Base-by-base conservation (phyloP, 2,329 filamentous ascomycete species). In the Neofusicoccum sp. region DNA sequence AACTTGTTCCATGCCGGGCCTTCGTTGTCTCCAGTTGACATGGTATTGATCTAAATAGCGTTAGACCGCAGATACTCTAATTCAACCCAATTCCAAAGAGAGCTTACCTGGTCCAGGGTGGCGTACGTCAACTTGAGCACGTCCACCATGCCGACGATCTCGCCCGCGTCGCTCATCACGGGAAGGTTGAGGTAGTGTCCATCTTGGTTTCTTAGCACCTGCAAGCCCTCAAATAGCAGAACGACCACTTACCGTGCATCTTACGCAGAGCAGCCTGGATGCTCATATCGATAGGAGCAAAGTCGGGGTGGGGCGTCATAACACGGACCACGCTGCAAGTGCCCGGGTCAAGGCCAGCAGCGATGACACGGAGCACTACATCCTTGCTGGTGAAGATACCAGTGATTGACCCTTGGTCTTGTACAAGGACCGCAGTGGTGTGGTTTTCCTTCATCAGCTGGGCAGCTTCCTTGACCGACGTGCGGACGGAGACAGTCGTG, bases 331-430 rank as follows among this genome's bases (percentile, higher is more conserved):
- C 95, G 74, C 93, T 98, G 84, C 95, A 99, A 71, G 89, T 98
- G 63, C 87, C 84, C 47, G 95, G 95, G 75, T 99, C 95, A 62
- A 99, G 84, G 16, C 95, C 95, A 53, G 95, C 95, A 59, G 95
- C 95, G 78, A 99, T 99, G 63, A 99, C 95, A 76, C 95, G 91
- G 62, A 99, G 84, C 62, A 99, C 95, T 54, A 99, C 93, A 78
- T 99, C 95, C 80, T 99, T 99, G 81, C 95, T 98, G 62, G 95
- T 99, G 75, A 99, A 99, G 73, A 99, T 99, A 78, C 95, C 95
- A 58, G 95, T 99, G 72, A 99, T 98, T 44, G 92, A 91, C 59
- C 93, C 93, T 76, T 96, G 91, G 74, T 99, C 95, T 78, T 97
- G 93, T 14, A 99, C 95, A 61, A 99, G 81, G 43, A 99, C 89